Evolutionary conservation across 495 filamentous ascomycete species (phyloP), one percentile per base, ranked within the genome.

Genomic region (Podospora sp.): DNA sequence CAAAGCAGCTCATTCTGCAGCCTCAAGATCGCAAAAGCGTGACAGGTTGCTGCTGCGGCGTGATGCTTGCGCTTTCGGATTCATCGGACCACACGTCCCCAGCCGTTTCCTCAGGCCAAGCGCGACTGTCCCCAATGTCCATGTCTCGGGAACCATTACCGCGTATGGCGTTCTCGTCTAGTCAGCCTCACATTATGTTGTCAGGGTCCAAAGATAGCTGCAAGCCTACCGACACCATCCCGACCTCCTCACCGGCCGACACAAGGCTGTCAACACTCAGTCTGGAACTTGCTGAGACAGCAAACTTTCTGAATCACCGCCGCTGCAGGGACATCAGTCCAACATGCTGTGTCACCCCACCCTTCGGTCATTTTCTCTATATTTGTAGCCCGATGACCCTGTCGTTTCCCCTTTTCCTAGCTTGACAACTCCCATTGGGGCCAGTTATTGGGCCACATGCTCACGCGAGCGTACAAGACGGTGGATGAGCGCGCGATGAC

Each of bases 21-120:
- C 21, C 51, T 60, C 21, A 27, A 29, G 67, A 71, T 71, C 69
- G 69, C 57, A 35, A 63, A 62, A 35, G 60, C 29, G 27, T 66
- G 24, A 59, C 24, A 33, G 56, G 56, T 50, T 36, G 22, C 36
- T 22, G 36, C 18, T 60, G 58, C 12, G 53, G 52, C 26, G 55
- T 52, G 5, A 29, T 59, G 56, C 56, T 20, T 16, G 56, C 26
- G 7, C 16, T 52, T 24, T 55, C 52, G 6, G 16, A 18, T 46
- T 14, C 40, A 46, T 46, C 12, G 16, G 40, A 46, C 16, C 11
- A 2, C 16, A 46, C 16, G 40, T n/a, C 40, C 40, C 40, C 40
- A 46, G 12, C 40, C 40, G 12, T 18, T 46, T 46, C 16, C 40
- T 46, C 40, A 46, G 14, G 40, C 16, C 40, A 46, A 46, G 40